Conservation (phyloP, 306 rosid genomes). For the Acacia acuminata region DNA sequence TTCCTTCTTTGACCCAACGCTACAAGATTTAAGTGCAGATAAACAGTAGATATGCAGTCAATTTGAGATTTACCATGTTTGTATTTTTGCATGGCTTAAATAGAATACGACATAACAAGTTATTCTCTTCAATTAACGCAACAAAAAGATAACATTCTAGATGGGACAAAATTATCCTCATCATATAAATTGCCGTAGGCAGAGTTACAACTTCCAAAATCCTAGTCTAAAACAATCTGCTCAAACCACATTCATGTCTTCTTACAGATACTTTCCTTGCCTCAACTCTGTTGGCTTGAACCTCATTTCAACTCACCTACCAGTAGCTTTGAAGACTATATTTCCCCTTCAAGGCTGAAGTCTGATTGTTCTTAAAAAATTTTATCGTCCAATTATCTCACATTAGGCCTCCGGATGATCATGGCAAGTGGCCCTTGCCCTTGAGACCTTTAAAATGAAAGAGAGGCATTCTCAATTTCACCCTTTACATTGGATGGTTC, state of each 20-base stretch:
- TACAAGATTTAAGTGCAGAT: neutral
- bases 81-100: neutral
- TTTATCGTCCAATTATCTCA: constrained; percentile 81
- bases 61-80: neutral
- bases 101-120: neutral
- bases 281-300: constrained; percentile 15
- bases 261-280: constrained; percentile 6
- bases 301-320: constrained; percentile 30
- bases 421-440: constrained; percentile 36
- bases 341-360: constrained; percentile 7
- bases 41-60: neutral
- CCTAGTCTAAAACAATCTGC: constrained; percentile 27
- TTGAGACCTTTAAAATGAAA: constrained; percentile 55
- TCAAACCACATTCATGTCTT: constrained; percentile 11
- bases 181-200: constrained; percentile 23
- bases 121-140: neutral
- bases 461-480: constrained; percentile 66
- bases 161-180: constrained; percentile 28
- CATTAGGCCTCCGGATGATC: constrained; percentile 79
- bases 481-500: constrained; percentile 64
- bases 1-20: neutral
- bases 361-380: constrained; percentile 39
- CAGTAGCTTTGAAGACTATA: neutral
- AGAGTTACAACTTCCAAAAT: constrained; percentile 24
- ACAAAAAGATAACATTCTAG: neutral